Percentiles rank a stretch among this genome's conserved stretches.
Conservation (phyloP, 139 green algal species). For the Yamagishiella unicocca region DNA sequence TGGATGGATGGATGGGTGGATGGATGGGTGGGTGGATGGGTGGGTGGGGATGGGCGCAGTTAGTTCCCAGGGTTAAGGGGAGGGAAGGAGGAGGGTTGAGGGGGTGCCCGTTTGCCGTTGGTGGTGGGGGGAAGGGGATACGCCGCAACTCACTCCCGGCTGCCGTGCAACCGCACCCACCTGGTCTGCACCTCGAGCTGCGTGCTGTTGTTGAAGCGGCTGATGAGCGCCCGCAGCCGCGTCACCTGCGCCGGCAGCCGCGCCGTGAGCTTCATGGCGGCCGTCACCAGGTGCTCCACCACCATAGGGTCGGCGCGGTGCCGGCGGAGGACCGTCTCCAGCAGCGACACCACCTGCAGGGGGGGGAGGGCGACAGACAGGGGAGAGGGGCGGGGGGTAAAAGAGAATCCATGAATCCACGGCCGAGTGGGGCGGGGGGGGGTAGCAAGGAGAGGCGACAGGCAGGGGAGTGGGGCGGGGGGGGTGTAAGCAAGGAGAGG, state of each 20-base stretch:
- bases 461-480: neutral
- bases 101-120: too few relatives aligned
- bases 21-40: too few relatives aligned
- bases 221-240: conserved; percentile 71
- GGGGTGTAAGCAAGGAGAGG: neutral
- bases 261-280: conserved; percentile 89
- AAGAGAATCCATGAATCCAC: neutral
- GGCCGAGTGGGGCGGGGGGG: neutral
- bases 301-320: conserved; percentile 8
- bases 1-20: too few relatives aligned
- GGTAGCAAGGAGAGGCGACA: neutral
- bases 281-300: conserved; percentile 82
- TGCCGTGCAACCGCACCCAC: conserved; percentile 29
- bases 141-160: too few relatives aligned
- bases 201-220: conserved; percentile 57
- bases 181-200: conserved; percentile 89
- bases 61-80: too few relatives aligned
- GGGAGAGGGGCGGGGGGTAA: neutral
- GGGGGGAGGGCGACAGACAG: neutral
- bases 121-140: too few relatives aligned
- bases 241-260: conserved; percentile 69
- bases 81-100: too few relatives aligned
- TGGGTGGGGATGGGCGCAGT: too few relatives aligned
- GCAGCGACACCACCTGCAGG: conserved; percentile 44
- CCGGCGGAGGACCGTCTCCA: conserved; percentile 66